Evolutionary conservation across 2,329 filamentous ascomycete species (phyloP).

Genomic region (Coleophoma cylindrospora): DNA sequence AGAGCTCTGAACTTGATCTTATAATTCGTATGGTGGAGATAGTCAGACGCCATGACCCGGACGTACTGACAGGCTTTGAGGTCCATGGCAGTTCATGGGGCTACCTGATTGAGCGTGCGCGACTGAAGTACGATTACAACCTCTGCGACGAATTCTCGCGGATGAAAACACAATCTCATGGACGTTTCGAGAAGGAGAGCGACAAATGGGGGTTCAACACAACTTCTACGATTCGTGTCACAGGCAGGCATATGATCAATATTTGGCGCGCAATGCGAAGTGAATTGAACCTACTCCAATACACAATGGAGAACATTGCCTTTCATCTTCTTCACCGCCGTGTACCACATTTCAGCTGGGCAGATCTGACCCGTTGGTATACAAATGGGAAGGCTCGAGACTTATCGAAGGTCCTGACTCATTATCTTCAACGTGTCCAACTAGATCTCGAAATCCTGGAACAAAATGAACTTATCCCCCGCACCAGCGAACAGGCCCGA

Average conservation of each 20-base stretch:
- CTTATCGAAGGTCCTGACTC: conserved; percentile 68
- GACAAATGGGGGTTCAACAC: conserved; percentile 94
- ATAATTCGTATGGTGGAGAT: conserved; percentile 83
- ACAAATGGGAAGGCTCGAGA: conserved; percentile 62
- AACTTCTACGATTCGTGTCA: conserved; percentile 87
- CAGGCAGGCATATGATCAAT: conserved; percentile 92
- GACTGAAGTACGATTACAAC: conserved; percentile 82
- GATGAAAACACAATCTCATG: conserved; percentile 78
- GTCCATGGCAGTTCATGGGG: conserved; percentile 94
- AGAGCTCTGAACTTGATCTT: conserved; percentile 76
- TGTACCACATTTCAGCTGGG: conserved; percentile 81
- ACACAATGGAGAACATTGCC: conserved; percentile 92
- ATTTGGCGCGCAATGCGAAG: conserved; percentile 94
- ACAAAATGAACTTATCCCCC: conserved; percentile 78
- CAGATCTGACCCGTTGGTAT: conserved; percentile 80
- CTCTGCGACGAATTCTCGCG: conserved; percentile 88
- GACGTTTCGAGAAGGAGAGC: conserved; percentile 77
- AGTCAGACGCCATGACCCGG: conserved; percentile 79
- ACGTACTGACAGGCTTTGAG: conserved; percentile 91
- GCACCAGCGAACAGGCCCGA: conserved; percentile 91
- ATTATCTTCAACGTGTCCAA: conserved; percentile 71
- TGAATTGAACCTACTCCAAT: conserved; percentile 88
- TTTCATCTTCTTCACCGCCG: conserved; percentile 86
- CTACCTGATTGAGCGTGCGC: conserved; percentile 85
- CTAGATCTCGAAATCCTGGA: conserved; percentile 90